Evolutionary conservation across 495 filamentous ascomycete species (phyloP), one percentile per base, ranked within the genome.

Genomic region (Chaetomium tenue): DNA sequence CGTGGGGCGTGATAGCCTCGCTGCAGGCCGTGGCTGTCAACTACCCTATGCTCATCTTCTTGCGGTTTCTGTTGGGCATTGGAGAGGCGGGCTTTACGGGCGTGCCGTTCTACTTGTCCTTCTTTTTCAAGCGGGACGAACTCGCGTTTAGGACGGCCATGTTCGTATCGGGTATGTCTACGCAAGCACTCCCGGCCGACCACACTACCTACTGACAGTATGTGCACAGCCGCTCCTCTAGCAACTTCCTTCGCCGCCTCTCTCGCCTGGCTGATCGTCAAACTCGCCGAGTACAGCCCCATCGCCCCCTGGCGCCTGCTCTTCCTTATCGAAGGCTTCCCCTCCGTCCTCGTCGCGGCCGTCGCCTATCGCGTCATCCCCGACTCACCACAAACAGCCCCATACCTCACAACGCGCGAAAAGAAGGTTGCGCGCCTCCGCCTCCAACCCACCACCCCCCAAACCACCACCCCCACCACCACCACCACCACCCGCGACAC

Each of bases 321-420:
- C 46, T 94, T 97, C 74, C 82, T 97, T 2, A 78, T 95, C n/a
- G 92, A 97, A 75, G 92, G 92, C 7, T 79, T 92, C 44, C 92
- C 92, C 2, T 90, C 86, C 5, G 79, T 91, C 48, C 66, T 88
- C 12, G 82, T 90, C 20, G 88, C 89, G 0, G 72, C 87, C 1
- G 63, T 91, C 13, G 89, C 89, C 4, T 97, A 81, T 76, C 84
- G 84, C 71, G 82, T 84, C 63, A 81, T 96, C 63, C 92, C 92
- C 0, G 91, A 94, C 72, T 79, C 81, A 1, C 89, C 92, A 0
- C 78, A 82, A 7, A 83, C 84, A 11, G 89, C 91, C 0, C 70
- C 70, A 26, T 97, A 92, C 72, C 78, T 97, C 44, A 91, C 79
- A 5, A 74, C 82, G 18, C 87, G 90, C 33, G 88, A 97, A 69